These are phyloP conservation scores for Monilinia vaccinii-corymbosi DNA, from an alignment of 2,329 filamentous ascomycete genomes.

Conservation along the genomic window DNA sequence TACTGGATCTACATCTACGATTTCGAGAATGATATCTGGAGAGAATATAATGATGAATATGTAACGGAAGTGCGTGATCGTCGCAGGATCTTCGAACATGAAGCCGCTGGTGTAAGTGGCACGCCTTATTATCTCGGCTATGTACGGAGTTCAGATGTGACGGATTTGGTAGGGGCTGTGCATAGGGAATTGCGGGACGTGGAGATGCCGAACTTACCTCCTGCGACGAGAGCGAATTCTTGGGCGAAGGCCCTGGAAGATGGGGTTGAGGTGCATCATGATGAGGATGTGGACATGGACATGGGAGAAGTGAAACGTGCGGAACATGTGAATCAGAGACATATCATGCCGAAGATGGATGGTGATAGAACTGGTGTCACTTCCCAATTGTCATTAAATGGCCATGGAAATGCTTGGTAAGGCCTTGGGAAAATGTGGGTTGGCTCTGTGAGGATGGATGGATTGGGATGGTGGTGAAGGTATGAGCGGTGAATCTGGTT, in stretches of 20 bases:
- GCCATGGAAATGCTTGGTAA: conserved; percentile 11
- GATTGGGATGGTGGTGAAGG: neutral
- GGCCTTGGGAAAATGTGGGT: neutral
- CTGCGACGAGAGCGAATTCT: neutral
- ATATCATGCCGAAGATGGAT: conserved; percentile 19
- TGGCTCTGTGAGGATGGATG: neutral
- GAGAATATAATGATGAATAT: conserved; percentile 84
- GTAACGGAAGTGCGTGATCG: conserved; percentile 61
- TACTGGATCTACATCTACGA: conserved; percentile 95
- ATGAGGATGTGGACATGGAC: conserved; percentile 9
- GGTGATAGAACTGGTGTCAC: neutral
- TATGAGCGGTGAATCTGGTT: neutral
- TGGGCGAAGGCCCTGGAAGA: conserved; percentile 7
- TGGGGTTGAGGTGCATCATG: conserved; percentile 7
- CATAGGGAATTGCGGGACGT: conserved; percentile 33
- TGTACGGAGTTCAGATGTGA: conserved; percentile 58
- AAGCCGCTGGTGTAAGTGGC: conserved; percentile 51
- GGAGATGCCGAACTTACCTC: conserved; percentile 6
- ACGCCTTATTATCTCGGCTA: conserved; percentile 82
- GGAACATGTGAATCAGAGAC: conserved; percentile 20
- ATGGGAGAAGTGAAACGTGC: conserved; percentile 12
- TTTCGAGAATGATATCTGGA: conserved; percentile 73
- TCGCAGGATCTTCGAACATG: conserved; percentile 57
- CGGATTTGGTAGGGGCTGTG: conserved; percentile 49
- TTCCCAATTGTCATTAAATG: conserved; percentile 6